phyloP scores from a whole-genome alignment of 305 asterid species.

The Rubia tinctorum region DNA sequence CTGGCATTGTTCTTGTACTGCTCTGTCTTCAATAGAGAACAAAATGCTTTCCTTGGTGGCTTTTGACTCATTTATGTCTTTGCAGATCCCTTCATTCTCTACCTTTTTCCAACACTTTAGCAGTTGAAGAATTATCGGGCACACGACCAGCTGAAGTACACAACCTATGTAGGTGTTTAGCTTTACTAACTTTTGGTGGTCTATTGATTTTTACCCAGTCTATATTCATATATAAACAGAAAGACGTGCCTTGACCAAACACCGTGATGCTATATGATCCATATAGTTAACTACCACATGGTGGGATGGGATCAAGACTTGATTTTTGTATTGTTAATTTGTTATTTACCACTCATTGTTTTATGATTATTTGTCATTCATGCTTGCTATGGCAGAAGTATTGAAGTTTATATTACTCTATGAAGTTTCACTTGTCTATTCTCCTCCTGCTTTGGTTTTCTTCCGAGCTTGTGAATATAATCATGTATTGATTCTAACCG shows the following conservation, averaged over 20 bases:
- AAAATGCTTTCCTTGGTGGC: background rate
- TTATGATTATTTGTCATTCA: conserved; percentile 5
- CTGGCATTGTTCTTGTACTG: background rate
- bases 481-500: background rate
- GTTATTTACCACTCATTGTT: background rate
- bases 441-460: background rate
- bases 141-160: conserved; percentile 87
- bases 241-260: background rate
- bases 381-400: background rate
- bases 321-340: background rate
- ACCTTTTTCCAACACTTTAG: conserved; percentile 60
- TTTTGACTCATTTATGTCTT: background rate
- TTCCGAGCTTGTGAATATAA: background rate
- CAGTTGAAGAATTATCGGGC: conserved; percentile 74
- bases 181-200: background rate
- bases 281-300: background rate
- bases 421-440: background rate
- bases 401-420: background rate
- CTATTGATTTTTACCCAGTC: no score
- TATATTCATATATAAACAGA: background rate
- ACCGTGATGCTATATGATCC: no score
- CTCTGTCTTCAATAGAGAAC: background rate
- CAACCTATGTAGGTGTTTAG: conserved; percentile 59
- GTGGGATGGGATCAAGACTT: background rate
- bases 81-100: conserved; percentile 59